Evolutionary conservation across 257 asterid genomes (phyloP), one percentile per base, ranked within the genome.

Genomic region (Solanum sejunctum): DNA sequence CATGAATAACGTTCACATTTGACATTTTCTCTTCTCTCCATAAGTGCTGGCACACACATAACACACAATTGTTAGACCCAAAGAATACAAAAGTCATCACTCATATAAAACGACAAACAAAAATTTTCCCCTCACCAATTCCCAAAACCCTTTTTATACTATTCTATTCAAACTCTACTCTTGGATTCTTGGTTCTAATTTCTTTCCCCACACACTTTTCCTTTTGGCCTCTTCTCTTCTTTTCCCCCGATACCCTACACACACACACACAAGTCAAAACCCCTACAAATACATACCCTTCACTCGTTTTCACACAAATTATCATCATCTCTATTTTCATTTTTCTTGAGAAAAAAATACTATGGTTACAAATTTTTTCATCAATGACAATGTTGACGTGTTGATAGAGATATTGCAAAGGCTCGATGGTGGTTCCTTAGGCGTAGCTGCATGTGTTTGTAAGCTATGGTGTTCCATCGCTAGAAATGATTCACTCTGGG

Each of bases 371-470:
- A 72, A 39, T 32, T 90, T 92, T 49, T 86, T 85, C 72, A 91
- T 95, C 83, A 95, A 95, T 57, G 98, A 93, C 80, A 91, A 93
- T 87, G 79, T 89, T 84, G 98, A 95, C 13, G 84, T 93, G 39
- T 88, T 95, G 51, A 86, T 92, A n/a, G 98, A 93, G 80, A 93
- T 95, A 79, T 85, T 95, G 32, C 91, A 89, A 85, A 84, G 95
- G n/a, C 91, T 93, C 17, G 98, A 95, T 86, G 94, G 93, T 66
- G 91, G 90, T 8, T 90, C 98, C 0, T 88, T 95, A 7, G 91
- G 94, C 16, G 93, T 92, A 43, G 97, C 98, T 26, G 97, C 95
- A 28, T 92, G 98, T 73, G 98, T 95, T 10, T 95, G 98, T 89
- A 92, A 87, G 81, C 89, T 91, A 43, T 95, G 98, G 98, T 89